Conservation (phyloP, 2,329 filamentous ascomycete genomes). For the Calonectria pteridis region DNA sequence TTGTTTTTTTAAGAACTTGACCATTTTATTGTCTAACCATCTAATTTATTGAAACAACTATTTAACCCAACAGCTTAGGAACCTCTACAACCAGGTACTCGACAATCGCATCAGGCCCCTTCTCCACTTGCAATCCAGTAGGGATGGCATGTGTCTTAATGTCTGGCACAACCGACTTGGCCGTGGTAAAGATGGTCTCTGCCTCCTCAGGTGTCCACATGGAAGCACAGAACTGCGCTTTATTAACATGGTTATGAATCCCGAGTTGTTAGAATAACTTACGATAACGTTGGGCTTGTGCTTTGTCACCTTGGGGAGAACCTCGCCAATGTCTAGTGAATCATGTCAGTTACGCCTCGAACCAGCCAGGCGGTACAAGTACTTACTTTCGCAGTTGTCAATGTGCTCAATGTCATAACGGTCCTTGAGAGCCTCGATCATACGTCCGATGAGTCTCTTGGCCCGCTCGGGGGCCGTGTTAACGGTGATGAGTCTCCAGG, state of each 20-base stretch:
- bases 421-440: constrained; percentile 72
- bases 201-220: constrained; percentile 63
- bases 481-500: constrained; percentile 74
- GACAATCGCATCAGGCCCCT: constrained; percentile 67
- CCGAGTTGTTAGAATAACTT: constrained; percentile 3
- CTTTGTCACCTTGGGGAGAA: constrained; percentile 63
- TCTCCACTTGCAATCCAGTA: constrained; percentile 65
- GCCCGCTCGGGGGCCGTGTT: constrained; percentile 77
- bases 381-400: constrained; percentile 70
- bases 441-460: constrained; percentile 70
- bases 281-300: constrained; percentile 47
- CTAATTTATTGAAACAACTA: not conserved
- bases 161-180: constrained; percentile 57
- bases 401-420: constrained; percentile 73
- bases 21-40: not conserved
- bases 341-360: not conserved
- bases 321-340: constrained; percentile 64
- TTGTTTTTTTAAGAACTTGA: not conserved
- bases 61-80: constrained; percentile 40
- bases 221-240: constrained; percentile 69
- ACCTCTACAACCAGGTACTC: constrained; percentile 62
- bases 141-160: constrained; percentile 66
- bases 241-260: not conserved
- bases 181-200: constrained; percentile 57
- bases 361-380: too few relatives aligned